These are phyloP conservation scores for Fusarium sp. DNA, from an alignment of 2,329 filamentous ascomycete species.

Conservation along the genomic window DNA sequence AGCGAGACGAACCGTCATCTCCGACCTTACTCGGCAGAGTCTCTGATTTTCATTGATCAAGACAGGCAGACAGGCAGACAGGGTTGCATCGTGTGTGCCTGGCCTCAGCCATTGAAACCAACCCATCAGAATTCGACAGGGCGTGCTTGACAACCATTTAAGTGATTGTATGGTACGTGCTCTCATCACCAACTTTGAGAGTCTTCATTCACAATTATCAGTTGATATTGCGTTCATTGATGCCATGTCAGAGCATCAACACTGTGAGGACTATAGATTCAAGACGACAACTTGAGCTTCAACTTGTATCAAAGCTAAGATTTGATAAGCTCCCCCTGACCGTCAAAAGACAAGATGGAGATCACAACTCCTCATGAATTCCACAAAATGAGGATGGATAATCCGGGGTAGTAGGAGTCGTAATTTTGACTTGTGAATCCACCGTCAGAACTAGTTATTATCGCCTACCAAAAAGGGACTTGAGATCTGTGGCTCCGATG, in stretches of 20 bases:
- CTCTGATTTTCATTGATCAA: not conserved
- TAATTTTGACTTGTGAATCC: slow-evolving; percentile 9
- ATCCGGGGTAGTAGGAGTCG: slow-evolving; percentile 27
- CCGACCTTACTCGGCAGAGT: slow-evolving; percentile 10
- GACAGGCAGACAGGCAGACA: not conserved
- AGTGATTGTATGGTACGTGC: not conserved
- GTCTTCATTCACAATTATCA: not conserved
- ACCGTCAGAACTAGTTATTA: slow-evolving; percentile 13
- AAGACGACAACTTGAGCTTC: not conserved
- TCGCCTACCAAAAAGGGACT: slow-evolving; percentile 13
- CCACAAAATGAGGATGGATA: slow-evolving; percentile 9
- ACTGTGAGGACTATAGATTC: not conserved
- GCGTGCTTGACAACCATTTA: slow-evolving; percentile 21
- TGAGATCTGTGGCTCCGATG: slow-evolving; percentile 16
- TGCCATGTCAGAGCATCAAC: not conserved
- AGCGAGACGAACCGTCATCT: slow-evolving; percentile 27
- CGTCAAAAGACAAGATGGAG: not conserved
- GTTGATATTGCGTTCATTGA: not conserved
- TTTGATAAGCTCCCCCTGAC: slow-evolving; percentile 11
- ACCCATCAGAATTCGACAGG: slow-evolving; percentile 12
- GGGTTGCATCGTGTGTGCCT: slow-evolving; percentile 25
- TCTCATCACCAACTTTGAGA: not conserved
- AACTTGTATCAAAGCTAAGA: not conserved
- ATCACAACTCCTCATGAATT: slow-evolving; percentile 8
- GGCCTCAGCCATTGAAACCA: slow-evolving; percentile 14